Evolutionary conservation across 2,329 filamentous ascomycete genomes (phyloP).

Genomic region (Aspergillus unguis): DNA sequence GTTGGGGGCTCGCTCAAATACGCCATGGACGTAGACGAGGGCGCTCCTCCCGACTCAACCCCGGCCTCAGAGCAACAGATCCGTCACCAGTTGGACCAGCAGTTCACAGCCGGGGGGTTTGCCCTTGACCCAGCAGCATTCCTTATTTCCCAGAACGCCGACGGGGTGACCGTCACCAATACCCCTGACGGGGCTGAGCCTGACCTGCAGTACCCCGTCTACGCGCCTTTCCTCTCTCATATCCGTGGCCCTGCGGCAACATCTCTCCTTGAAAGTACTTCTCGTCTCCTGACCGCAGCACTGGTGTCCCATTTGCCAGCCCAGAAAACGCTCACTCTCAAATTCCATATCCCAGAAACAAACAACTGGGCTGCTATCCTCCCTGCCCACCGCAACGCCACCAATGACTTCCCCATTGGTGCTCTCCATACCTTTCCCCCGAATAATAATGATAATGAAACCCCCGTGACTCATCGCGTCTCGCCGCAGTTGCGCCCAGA

Average conservation of each 20-base stretch:
- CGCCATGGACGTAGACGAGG: slow-evolving; percentile 16
- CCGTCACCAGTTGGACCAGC: slow-evolving; percentile 13
- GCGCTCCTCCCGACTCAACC: slow-evolving; percentile 1
- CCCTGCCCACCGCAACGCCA: slow-evolving; percentile 10
- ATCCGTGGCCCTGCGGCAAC: background rate
- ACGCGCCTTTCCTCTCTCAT: slow-evolving; percentile 14
- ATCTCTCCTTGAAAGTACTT: slow-evolving; percentile 14
- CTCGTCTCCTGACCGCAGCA: slow-evolving; percentile 12
- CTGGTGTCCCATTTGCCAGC: slow-evolving; percentile 9
- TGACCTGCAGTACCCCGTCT: slow-evolving; percentile 18
- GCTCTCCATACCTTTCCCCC: slow-evolving; percentile 10
- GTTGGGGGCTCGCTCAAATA: background rate
- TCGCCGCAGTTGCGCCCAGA: background rate
- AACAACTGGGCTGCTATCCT: slow-evolving; percentile 12
- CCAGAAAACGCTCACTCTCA: slow-evolving; percentile 11
- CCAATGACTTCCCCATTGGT: slow-evolving; percentile 10
- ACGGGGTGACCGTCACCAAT: slow-evolving; percentile 14
- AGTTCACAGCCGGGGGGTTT: slow-evolving; percentile 3
- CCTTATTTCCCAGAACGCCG: slow-evolving; percentile 7
- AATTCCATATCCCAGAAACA: slow-evolving; percentile 14
- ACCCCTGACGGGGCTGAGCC: slow-evolving; percentile 5
- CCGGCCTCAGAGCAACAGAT: slow-evolving; percentile 12
- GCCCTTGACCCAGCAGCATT: slow-evolving; percentile 6
- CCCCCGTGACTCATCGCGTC: slow-evolving; percentile 1
- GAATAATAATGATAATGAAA: background rate